Evolutionary conservation across 177 flowering plant genomes (phyloP).

Genomic region (Vitis hybrid): DNA sequence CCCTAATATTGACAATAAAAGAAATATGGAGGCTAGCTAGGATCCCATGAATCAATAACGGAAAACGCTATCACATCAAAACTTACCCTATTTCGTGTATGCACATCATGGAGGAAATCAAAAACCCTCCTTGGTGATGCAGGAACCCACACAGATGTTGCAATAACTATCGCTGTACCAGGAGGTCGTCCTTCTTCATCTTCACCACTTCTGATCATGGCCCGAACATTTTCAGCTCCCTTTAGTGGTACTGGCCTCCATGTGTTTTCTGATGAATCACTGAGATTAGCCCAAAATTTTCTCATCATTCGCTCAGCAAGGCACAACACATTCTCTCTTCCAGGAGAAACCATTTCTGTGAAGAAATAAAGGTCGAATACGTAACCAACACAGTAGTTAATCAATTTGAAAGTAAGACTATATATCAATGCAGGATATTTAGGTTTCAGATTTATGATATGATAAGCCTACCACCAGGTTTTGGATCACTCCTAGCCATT

Average conservation of each 20-base stretch:
- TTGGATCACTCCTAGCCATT: too few species aligned
- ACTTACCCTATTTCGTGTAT: conserved; percentile 15
- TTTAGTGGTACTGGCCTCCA: conserved; percentile 19
- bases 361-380: not conserved
- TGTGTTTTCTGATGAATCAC: conserved; percentile 15
- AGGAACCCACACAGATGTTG: conserved; percentile 30
- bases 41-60: not conserved
- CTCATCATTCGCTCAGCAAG: conserved; percentile 40
- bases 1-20: too few species aligned
- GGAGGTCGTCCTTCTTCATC: conserved; percentile 17
- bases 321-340: conserved; percentile 29
- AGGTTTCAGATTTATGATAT: too few species aligned
- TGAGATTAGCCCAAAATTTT: conserved; percentile 17
- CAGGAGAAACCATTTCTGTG: conserved; percentile 5
- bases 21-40: not conserved
- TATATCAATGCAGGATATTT: not conserved
- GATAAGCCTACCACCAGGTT: too few species aligned
- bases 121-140: conserved; percentile 18
- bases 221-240: conserved; percentile 25
- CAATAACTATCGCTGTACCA: conserved; percentile 16
- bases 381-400: not conserved
- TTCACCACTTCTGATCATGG: conserved; percentile 6
- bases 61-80: too few species aligned
- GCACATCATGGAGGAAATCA: conserved; percentile 19
- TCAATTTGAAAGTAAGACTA: not conserved